Conservation (phyloP, 1,139 yeast genomes). For the Taiozyma sp. region DNA sequence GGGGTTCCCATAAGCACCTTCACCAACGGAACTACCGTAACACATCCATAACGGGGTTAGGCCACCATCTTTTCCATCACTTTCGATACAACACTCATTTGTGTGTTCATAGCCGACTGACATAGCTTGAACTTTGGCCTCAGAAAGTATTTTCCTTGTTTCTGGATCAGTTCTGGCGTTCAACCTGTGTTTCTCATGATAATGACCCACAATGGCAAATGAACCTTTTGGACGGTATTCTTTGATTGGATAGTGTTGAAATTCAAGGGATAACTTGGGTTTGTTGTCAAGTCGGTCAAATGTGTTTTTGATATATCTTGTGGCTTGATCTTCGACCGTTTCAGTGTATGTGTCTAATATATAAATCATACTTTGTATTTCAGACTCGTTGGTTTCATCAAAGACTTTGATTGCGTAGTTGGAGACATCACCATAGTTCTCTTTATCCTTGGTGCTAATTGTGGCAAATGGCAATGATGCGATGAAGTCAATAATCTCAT, state of each 20-base stretch:
- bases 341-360: slow-evolving; percentile 14
- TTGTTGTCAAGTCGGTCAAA: slow-evolving; percentile 6
- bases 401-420: slow-evolving; percentile 17
- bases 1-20: slow-evolving; percentile 36
- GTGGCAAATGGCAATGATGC: slow-evolving; percentile 20
- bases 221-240: slow-evolving; percentile 46
- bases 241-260: slow-evolving; percentile 48
- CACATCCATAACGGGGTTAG: slow-evolving; percentile 42
- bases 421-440: slow-evolving; percentile 7
- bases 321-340: slow-evolving; percentile 3
- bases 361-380: slow-evolving; percentile 12
- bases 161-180: slow-evolving; percentile 27
- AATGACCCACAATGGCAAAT: slow-evolving; percentile 45
- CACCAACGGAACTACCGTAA: slow-evolving; percentile 52
- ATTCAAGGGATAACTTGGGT: slow-evolving; percentile 27
- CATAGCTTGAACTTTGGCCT: slow-evolving; percentile 31
- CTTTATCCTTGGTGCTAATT: neutral
- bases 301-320: slow-evolving; percentile 1
- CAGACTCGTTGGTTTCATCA: slow-evolving; percentile 7
- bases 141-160: slow-evolving; percentile 16
- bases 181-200: slow-evolving; percentile 41
- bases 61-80: slow-evolving; percentile 8
- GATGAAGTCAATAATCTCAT: slow-evolving; percentile 21
- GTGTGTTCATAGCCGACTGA: slow-evolving; percentile 55
- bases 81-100: slow-evolving; percentile 47